Conservation (phyloP, 306 rosid species). For the Dryas drummondii region DNA sequence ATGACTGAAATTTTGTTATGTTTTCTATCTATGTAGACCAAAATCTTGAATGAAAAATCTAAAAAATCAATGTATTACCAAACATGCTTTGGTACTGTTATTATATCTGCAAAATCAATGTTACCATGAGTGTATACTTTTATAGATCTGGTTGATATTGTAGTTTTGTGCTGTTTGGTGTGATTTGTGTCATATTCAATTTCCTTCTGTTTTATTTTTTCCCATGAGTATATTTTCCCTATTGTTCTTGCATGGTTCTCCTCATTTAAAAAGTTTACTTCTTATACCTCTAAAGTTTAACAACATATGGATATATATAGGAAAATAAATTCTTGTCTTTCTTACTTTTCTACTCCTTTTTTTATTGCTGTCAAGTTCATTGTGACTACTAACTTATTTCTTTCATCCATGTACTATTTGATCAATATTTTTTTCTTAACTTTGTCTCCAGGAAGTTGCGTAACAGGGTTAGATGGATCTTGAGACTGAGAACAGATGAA, state of each 20-base stretch:
- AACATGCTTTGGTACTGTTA: too few relatives aligned
- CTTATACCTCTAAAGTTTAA: background rate
- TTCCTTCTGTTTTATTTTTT: too few relatives aligned
- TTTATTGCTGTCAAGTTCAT: background rate
- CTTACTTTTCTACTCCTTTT: background rate
- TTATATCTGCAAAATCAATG: too few relatives aligned
- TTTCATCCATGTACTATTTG: background rate
- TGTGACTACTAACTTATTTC: background rate
- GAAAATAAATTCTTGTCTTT: background rate
- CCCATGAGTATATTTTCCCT: too few relatives aligned
- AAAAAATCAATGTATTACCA: too few relatives aligned
- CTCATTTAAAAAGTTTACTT: background rate
- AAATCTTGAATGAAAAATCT: too few relatives aligned
- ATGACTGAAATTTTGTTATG: too few relatives aligned
- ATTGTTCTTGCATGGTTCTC: background rate
- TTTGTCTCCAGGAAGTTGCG: background rate
- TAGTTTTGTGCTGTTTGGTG: too few relatives aligned
- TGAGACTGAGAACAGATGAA: conserved; percentile 64
- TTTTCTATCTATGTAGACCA: too few relatives aligned
- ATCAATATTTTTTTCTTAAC: background rate
- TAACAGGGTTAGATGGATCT: conserved; percentile 58
- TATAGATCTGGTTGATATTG: too few relatives aligned
- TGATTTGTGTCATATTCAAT: too few relatives aligned
- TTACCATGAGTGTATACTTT: too few relatives aligned
- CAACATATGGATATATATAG: background rate